These are phyloP conservation scores for Stephania yunnanensis DNA, from an alignment of 164 flowering plant genomes.

Conservation along the genomic window DNA sequence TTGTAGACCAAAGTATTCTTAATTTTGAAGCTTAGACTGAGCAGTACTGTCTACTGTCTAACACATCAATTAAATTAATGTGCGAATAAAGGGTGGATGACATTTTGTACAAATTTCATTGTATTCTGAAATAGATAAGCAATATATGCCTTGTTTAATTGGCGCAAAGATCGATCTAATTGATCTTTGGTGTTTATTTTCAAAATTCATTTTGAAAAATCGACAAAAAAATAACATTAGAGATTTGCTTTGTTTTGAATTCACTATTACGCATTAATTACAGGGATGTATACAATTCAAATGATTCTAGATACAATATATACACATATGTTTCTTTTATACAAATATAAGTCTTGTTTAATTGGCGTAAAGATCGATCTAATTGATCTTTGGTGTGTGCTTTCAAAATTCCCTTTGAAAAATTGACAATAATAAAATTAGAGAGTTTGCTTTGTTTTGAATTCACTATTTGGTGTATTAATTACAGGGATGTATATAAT, in stretches of 20 bases:
- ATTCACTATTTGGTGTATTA: neutral
- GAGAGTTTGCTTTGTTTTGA: neutral
- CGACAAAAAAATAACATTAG: neutral
- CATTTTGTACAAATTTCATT: neutral
- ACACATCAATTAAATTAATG: neutral
- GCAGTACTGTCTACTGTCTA: neutral
- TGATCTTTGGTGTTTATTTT: neutral
- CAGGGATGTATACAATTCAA: neutral
- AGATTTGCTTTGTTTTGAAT: neutral
- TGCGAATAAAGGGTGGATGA: neutral
- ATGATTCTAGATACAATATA: no score
- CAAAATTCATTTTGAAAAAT: neutral
- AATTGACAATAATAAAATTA: neutral
- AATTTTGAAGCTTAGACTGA: neutral
- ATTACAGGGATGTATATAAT: neutral
- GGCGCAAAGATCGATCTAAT: neutral
- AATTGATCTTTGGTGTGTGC: neutral
- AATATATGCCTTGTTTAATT: neutral
- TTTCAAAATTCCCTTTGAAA: neutral
- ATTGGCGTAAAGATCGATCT: neutral
- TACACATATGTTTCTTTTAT: neutral
- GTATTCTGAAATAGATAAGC: neutral
- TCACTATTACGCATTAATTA: neutral
- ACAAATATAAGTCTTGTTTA: neutral
- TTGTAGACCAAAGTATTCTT: neutral